Evolutionary conservation across 2,329 filamentous ascomycete genomes (phyloP), one percentile per base, ranked within the genome.

Genomic region (Ramularia endophylla): DNA sequence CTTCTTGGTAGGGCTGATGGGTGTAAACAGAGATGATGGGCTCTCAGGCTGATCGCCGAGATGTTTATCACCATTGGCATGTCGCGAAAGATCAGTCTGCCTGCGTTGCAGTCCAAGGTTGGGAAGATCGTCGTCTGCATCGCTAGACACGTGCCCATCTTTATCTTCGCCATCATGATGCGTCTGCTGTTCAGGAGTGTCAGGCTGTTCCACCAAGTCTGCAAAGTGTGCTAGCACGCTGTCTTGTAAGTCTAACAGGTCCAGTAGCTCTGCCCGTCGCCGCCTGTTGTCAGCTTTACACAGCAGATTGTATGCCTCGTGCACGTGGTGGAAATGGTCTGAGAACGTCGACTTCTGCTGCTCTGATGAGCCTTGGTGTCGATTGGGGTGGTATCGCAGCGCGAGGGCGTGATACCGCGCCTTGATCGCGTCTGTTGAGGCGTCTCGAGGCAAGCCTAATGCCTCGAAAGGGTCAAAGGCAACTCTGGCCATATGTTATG

Each of bases 371-470:
- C 41, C 39, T 66, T 53, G 74, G 87, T 70, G 70, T 47, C 58
- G 48, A 32, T 61, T 62, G 4, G 71, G 71, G 54, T 98, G 92
- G 57, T 90, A 80, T 63, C 80, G 87, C 39, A 97, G 72, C 4
- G 92, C 92, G 38, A 85, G 78, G 61, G 94, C 94, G 59, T 87
- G 84, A 69, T 98, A 98, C 17, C 87, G 87, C 12, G 79, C 80
- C 65, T 94, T 95, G 68, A 98, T 78, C 57, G 94, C 78, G 48
- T 87, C 80, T 27, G 79, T 69, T 0, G 84, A 85, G 12, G 88
- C 88, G 43, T 77, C 71, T 46, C 78, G 78, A 32, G 82, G 75
- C 33, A 98, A 65, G 19, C 74, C 78, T 5, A 98, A 78, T 36
- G 90, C 79, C 55, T 81, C 77, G 59, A 98, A 98, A 32, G 87